These are phyloP conservation scores for Penicillium sp. DNA, from an alignment of 2,329 filamentous ascomycete genomes.

Conservation along the genomic window DNA sequence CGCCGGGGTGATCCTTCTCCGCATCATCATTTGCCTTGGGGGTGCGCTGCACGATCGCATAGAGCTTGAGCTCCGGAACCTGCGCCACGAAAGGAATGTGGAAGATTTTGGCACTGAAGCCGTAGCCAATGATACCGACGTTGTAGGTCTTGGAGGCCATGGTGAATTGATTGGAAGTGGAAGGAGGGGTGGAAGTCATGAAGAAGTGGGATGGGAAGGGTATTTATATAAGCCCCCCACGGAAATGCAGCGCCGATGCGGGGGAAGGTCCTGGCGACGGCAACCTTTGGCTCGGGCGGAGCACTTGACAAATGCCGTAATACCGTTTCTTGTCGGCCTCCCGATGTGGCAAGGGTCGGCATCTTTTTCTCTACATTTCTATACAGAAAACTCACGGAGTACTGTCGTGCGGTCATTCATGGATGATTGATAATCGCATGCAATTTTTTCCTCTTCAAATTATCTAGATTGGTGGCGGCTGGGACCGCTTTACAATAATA, in stretches of 20 bases:
- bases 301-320: constrained; percentile 4
- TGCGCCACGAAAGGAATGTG: constrained; percentile 76
- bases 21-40: constrained; percentile 67
- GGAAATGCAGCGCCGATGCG: constrained; percentile 16
- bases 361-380: not conserved
- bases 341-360: constrained; percentile 2
- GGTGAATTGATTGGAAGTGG: constrained; percentile 5
- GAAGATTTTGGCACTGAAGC: constrained; percentile 72
- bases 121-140: constrained; percentile 61
- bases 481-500: not conserved
- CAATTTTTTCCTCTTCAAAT: not conserved
- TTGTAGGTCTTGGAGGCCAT: constrained; percentile 53
- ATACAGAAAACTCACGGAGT: not conserved
- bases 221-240: not conserved
- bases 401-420: not conserved
- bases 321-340: not conserved
- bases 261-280: constrained; percentile 40
- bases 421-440: not conserved
- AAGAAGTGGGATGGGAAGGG: not conserved
- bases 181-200: not conserved
- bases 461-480: not conserved
- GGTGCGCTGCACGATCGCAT: constrained; percentile 73
- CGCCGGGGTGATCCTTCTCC: constrained; percentile 64
- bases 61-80: constrained; percentile 64
- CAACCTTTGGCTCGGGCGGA: constrained; percentile 5